Evolutionary conservation across 2,329 filamentous ascomycete species (phyloP).

Genomic region (Sarocladium oryzae): DNA sequence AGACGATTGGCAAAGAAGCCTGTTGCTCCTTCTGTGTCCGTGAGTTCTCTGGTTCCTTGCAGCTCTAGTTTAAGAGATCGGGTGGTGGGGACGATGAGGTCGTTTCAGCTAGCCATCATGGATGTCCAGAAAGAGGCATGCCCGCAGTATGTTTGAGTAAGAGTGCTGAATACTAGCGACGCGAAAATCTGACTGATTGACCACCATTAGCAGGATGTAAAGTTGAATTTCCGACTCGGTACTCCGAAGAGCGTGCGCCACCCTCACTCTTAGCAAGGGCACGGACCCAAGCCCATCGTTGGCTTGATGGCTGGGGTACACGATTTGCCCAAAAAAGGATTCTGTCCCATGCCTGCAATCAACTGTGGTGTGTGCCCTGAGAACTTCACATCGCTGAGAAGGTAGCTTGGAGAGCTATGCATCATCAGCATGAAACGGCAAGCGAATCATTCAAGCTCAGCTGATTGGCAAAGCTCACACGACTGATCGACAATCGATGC

Average conservation of each 20-base stretch:
- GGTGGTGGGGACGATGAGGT: neutral
- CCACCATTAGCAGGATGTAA: neutral
- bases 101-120: neutral
- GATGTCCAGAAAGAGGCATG: neutral
- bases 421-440: neutral
- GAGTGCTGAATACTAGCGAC: no score
- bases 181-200: neutral
- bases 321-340: constrained; percentile 1
- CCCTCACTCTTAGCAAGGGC: no score
- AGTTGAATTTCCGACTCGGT: no score
- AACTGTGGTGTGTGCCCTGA: neutral
- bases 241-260: no score
- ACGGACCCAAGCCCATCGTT: no score
- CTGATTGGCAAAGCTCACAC: no score
- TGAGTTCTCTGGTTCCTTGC: neutral
- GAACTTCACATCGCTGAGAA: neutral
- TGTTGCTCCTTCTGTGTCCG: neutral
- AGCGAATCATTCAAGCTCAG: neutral
- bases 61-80: neutral
- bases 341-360: neutral
- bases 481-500: neutral
- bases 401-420: no score
- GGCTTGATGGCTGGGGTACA: no score
- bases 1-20: neutral
- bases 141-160: neutral